Evolutionary conservation across 1,284 basidiomycete genomes (phyloP), one percentile per base, ranked within the genome.

Genomic region (Fomitopsis pinicola): DNA sequence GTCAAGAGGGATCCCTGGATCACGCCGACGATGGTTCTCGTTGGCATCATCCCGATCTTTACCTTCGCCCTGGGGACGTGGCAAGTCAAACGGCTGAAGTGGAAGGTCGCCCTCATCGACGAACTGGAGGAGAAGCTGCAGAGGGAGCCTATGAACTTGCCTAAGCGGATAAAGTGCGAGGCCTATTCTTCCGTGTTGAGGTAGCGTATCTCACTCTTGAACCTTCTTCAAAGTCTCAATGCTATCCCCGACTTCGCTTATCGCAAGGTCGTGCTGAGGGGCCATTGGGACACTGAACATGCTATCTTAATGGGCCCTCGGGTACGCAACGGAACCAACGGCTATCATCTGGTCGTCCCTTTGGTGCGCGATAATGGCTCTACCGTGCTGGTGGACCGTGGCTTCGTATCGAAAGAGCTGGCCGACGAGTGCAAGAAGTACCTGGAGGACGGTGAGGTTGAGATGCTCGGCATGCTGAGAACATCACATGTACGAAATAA

Each of bases 41-140:
- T 97, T 57, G 93, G 92, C 28, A 82, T 92, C 67, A 92, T 98
- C 63, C 97, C 97, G 0, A 77, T 98, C 64, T 87, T 97, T 68
- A 95, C 95, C 0, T 94, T 96, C 66, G 90, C 82, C n/a, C 80
- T 99, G 62, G 97, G 97, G 22, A 88, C 89, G 40, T 99, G 97
- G 97, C 97, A 99, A 72, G 77, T 92, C 42, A 84, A 94, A 69
- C 84, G 97, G 45, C 82, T 99, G 48, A 86, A 94, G 72, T 99
- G 97, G 97, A 99, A 99, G 76, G 80, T 98, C 36, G 84, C 86
- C 57, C 81, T 99, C 62, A 98, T 99, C 66, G 94, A 98, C 66
- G 94, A 98, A 71, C 81, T 99, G 48, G 92, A 98, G 71, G 88
- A 93, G 74, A 98, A 98, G 77, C 78, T 98, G 33, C 83, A 89